A percentile compares a stretch with the other conserved stretches of the same genome.
These are phyloP conservation scores for Brassica carinata DNA, from an alignment of 345 rosid species.

Conservation along the genomic window DNA sequence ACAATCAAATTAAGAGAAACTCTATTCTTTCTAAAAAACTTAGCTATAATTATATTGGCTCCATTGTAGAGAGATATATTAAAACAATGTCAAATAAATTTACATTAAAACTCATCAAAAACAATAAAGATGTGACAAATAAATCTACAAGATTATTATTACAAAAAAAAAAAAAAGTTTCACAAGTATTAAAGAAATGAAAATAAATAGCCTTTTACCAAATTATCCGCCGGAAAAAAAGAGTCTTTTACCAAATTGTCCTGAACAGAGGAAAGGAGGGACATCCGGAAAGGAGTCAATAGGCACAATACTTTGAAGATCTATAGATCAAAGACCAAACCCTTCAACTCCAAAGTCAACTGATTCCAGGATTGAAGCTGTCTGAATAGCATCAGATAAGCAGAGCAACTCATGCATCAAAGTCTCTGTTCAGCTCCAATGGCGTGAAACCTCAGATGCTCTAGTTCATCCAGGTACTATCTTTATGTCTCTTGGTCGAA, in stretches of 20 bases:
- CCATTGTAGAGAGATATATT: no score
- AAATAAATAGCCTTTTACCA: background rate
- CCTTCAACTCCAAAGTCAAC: constrained; percentile 10
- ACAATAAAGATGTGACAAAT: no score
- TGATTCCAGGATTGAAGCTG: background rate
- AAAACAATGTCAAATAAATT: no score
- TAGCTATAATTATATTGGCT: no score
- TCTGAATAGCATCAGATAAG: background rate
- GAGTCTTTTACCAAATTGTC: background rate
- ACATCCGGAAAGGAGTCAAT: background rate
- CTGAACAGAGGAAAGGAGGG: background rate
- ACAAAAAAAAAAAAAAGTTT: no score
- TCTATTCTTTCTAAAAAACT: no score
- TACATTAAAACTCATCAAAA: no score
- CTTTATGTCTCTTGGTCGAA: constrained; percentile 1
- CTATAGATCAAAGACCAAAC: constrained; percentile 17
- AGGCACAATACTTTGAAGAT: background rate
- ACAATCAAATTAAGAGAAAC: no score
- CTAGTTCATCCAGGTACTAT: constrained; percentile 31
- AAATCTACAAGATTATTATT: no score
- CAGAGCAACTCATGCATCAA: background rate
- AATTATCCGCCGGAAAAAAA: background rate
- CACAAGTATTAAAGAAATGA: background rate
- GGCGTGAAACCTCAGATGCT: constrained; percentile 20
- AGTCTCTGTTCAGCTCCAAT: background rate